phyloP scores from a whole-genome alignment of 208 protist genomes.

The Spongospora subterranea region DNA sequence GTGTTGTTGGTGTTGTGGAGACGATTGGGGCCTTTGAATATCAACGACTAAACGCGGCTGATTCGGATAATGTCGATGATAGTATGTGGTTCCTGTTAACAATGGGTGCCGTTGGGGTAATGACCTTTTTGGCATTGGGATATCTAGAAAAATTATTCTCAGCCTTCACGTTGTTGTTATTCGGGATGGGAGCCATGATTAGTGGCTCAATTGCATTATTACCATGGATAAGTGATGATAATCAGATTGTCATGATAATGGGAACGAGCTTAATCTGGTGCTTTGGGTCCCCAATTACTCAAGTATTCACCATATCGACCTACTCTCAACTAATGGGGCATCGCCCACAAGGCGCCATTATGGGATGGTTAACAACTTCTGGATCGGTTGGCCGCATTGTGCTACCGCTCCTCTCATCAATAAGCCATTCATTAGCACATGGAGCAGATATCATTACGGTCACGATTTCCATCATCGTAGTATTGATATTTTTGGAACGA shows the following conservation, averaged over 20 bases:
- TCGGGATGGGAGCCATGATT: slow-evolving; percentile 19
- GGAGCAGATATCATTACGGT: neutral
- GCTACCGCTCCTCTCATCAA: neutral
- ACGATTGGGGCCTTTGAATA: neutral
- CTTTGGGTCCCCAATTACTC: slow-evolving; percentile 40
- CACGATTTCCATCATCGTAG: neutral
- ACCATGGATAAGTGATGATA: neutral
- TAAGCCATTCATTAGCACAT: neutral
- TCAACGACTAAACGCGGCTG: slow-evolving; percentile 10
- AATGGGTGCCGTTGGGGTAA: neutral
- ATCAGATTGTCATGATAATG: neutral
- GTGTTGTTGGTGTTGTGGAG: slow-evolving; percentile 44
- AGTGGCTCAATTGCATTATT: neutral
- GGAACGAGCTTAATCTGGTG: slow-evolving; percentile 4
- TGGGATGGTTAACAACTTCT: slow-evolving; percentile 43
- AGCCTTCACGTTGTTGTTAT: neutral
- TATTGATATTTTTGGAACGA: neutral
- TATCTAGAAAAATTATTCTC: neutral
- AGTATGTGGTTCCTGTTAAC: slow-evolving; percentile 6
- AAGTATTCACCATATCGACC: slow-evolving; percentile 34
- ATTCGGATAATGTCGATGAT: neutral
- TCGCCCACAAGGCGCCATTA: slow-evolving; percentile 11
- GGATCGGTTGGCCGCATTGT: slow-evolving; percentile 6
- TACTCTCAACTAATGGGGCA: slow-evolving; percentile 37
- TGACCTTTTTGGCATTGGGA: neutral